Percentiles rank a stretch among this genome's conserved stretches.
Conservation (phyloP, 2,329 filamentous ascomycete genomes). For the Exophiala mesophila region DNA sequence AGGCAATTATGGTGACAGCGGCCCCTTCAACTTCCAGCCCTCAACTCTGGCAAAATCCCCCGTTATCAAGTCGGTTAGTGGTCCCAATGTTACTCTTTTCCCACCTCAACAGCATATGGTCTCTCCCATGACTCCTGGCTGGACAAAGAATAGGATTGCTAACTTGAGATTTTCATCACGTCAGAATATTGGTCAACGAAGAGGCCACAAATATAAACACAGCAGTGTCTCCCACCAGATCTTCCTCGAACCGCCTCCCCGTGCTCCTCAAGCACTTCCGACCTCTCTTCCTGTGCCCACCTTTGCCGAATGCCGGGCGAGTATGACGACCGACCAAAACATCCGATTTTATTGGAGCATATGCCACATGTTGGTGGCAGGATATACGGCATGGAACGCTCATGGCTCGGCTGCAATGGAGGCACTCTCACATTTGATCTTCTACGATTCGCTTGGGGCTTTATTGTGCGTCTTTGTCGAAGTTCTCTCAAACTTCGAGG, state of each 20-base stretch:
- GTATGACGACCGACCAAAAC: slow-evolving; percentile 84
- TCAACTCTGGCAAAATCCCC: slow-evolving; percentile 69
- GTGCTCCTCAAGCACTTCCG: slow-evolving; percentile 81
- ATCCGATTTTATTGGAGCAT: slow-evolving; percentile 81
- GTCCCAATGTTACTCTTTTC: neutral
- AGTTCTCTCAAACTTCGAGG: slow-evolving; percentile 92
- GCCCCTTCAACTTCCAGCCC: slow-evolving; percentile 91
- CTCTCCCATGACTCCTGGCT: neutral
- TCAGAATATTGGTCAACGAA: slow-evolving; percentile 82
- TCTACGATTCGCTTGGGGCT: slow-evolving; percentile 92
- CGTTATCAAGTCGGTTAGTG: slow-evolving; percentile 65
- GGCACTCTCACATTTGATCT: slow-evolving; percentile 83
- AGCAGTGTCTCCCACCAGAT: slow-evolving; percentile 95
- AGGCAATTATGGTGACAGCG: slow-evolving; percentile 7
- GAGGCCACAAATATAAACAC: slow-evolving; percentile 97
- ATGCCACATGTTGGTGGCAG: slow-evolving; percentile 78
- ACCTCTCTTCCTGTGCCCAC: slow-evolving; percentile 91
- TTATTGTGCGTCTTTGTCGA: slow-evolving; percentile 89
- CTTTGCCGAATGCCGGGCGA: slow-evolving; percentile 76
- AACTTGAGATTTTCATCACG: slow-evolving; percentile 8
- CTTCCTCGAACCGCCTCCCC: slow-evolving; percentile 83
- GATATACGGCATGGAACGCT: slow-evolving; percentile 78
- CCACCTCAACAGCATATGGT: neutral
- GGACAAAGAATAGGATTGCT: slow-evolving; percentile 26
- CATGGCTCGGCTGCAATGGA: slow-evolving; percentile 86